Evolutionary conservation across 1,284 basidiomycete genomes (phyloP), one percentile per base, ranked within the genome.

Genomic region (Malassezia vespertilionis): DNA sequence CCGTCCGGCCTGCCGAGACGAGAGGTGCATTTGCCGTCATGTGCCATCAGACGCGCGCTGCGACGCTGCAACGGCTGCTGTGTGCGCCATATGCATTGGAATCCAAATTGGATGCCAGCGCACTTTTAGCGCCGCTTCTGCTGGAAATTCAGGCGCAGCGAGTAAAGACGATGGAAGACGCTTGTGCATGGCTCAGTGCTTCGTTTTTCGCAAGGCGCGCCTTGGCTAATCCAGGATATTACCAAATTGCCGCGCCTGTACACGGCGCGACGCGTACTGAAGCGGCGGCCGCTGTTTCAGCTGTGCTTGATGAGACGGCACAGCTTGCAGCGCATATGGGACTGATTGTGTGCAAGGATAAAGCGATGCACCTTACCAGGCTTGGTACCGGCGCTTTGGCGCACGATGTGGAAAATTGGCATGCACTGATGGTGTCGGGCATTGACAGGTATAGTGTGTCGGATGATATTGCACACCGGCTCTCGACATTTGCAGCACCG

Each of bases 1-100:
- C 89, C 0, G 78, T 82, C 36, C 78, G 77, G 35, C 82, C 81
- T 58, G 72, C 75, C 12, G 23, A 65, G 73, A 20, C 53, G 12
- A 33, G 40, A n/a, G 27, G 46, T 4, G 53, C 31, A 63, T 15
- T 87, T 85, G 0, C 77, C 76, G 52, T 91, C 86, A 74, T 77
- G 72, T 96, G 50, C 83, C 96, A 73, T 90, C 88, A 70, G 85
- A 89, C 67, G 75, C 81, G 21, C 85, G 93, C 70, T 77, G 81
- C 43, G 77, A 80, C 59, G 82, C 85, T 59, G 61, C 77, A 79
- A 34, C 81, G 83, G 18, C 85, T 90, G 74, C 73, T 97, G 49
- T 79, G 81, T 37, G 81, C 86, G 24, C 93, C 93, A 6, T 74
- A 93, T 17, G 86, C 88, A 0, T 74, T 96, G 21, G 91, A 96